phyloP scores from a whole-genome alignment of 2,329 filamentous ascomycete genomes.

The Pestalotiopsis sp. region DNA sequence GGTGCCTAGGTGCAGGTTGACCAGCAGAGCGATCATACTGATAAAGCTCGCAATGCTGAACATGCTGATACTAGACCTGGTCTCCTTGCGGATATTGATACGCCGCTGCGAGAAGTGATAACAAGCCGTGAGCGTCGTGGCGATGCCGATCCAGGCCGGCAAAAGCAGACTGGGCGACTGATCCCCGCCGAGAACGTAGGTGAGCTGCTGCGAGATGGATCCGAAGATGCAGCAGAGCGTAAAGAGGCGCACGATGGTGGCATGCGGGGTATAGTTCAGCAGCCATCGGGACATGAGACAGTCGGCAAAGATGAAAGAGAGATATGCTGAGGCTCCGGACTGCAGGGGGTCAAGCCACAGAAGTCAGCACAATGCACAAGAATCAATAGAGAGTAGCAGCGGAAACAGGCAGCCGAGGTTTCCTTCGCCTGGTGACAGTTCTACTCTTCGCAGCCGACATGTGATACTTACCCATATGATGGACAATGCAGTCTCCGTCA shows the following conservation, averaged over 20 bases:
- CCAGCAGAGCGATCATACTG: constrained; percentile 71
- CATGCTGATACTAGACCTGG: constrained; percentile 74
- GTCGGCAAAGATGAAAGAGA: constrained; percentile 83
- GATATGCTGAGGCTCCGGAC: constrained; percentile 77
- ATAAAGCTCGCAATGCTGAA: constrained; percentile 78
- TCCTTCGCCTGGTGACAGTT: neutral
- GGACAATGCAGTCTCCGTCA: constrained; percentile 73
- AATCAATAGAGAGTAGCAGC: neutral
- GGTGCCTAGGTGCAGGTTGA: constrained; percentile 61
- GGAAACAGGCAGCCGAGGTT: neutral
- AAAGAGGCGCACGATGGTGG: constrained; percentile 78
- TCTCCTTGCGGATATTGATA: constrained; percentile 80
- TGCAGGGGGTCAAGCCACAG: constrained; percentile 34
- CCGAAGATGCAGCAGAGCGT: constrained; percentile 76
- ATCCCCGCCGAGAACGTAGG: constrained; percentile 71
- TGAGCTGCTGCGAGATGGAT: constrained; percentile 73
- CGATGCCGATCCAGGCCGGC: constrained; percentile 78
- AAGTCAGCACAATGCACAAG: neutral
- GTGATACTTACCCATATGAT: constrained; percentile 69
- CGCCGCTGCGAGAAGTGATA: constrained; percentile 80
- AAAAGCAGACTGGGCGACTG: constrained; percentile 72
- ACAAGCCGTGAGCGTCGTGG: constrained; percentile 72
- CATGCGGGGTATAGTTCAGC: constrained; percentile 80
- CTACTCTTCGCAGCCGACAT: neutral
- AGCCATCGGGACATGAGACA: constrained; percentile 87